Conservation (phyloP, 2,329 filamentous ascomycete species). For the Dothistroma septosporum region DNA sequence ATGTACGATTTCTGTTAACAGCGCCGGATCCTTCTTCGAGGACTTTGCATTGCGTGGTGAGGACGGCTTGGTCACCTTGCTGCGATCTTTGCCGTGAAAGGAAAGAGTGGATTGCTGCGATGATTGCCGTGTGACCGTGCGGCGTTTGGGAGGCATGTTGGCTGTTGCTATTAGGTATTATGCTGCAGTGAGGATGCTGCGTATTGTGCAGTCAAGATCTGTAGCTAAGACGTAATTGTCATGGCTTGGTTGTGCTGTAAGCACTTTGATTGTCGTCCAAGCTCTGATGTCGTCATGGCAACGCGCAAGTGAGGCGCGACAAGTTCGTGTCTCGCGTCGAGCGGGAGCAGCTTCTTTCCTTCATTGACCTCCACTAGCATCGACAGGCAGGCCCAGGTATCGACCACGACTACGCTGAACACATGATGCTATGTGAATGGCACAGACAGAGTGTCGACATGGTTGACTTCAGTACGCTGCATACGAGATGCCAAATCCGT, state of each 20-base stretch:
- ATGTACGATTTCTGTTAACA: slow-evolving; percentile 32
- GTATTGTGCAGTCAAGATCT: neutral
- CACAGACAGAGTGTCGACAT: no score
- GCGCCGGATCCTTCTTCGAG: slow-evolving; percentile 37
- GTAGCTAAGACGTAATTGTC: neutral
- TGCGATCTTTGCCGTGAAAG: slow-evolving; percentile 51
- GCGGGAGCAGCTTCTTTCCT: neutral
- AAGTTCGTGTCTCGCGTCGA: neutral
- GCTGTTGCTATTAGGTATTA: neutral
- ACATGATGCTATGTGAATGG: no score
- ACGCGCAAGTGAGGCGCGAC: neutral
- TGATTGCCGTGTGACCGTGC: slow-evolving; percentile 32
- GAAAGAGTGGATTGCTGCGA: slow-evolving; percentile 58
- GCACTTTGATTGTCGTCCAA: neutral
- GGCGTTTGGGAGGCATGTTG: slow-evolving; percentile 46
- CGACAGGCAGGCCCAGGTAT: no score
- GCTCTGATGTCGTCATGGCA: slow-evolving; percentile 1
- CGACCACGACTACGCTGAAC: no score
- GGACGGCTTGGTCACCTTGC: slow-evolving; percentile 54
- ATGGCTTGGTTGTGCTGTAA: neutral
- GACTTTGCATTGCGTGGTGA: slow-evolving; percentile 34
- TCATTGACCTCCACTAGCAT: neutral
- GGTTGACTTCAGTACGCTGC: no score
- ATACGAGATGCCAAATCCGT: no score
- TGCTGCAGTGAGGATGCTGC: neutral